Evolutionary conservation across 1,139 yeast species (phyloP), one percentile per base, ranked within the genome.

Genomic region (Zygotorulaspora mrakii): DNA sequence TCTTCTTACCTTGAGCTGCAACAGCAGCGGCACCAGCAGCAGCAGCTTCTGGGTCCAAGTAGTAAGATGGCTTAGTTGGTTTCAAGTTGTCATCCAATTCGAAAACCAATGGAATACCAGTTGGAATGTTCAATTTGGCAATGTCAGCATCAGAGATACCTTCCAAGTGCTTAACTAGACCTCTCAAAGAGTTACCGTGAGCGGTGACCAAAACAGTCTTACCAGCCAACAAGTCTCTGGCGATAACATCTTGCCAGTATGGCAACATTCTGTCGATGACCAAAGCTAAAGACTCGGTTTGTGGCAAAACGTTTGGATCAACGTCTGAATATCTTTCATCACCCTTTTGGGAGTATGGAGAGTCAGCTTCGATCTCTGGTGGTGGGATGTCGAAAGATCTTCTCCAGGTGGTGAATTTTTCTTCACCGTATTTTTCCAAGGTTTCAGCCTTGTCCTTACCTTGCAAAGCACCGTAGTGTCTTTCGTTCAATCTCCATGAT

Each of bases 21-120:
- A 89, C 97, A 47, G 96, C 96, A 62, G 96, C 96, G 54, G 97
- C 97, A 76, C 97, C 97, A 46, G 96, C 96, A 53, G 88, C 96
- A 65, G 97, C 97, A 64, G 96, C 97, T 74, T 87, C 96, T 61
- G 97, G 97, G 73, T 89, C 97, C 73, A 89, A 82, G 81, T 89
- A 89, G 77, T 88, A 86, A 58, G 94, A 82, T 54, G 89, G 86
- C 80, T 88, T 88, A 65, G 82, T 74, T 71, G 96, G 96, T 71
- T 79, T 79, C 72, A 89, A 82, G 62, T 76, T 65, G 47, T 77
- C 83, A 67, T 89, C 96, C 65, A 91, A 82, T 74, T 89, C 97
- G 73, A 86, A 91, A 50, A 91, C 96, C 72, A 91, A 81, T 66
- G 98, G 98, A 56, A 89, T 91, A 77, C 96, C 98, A 59, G 98